These are phyloP conservation scores for Chamaecrista fasciculata DNA, from an alignment of 306 rosid genomes.

Conservation along the genomic window DNA sequence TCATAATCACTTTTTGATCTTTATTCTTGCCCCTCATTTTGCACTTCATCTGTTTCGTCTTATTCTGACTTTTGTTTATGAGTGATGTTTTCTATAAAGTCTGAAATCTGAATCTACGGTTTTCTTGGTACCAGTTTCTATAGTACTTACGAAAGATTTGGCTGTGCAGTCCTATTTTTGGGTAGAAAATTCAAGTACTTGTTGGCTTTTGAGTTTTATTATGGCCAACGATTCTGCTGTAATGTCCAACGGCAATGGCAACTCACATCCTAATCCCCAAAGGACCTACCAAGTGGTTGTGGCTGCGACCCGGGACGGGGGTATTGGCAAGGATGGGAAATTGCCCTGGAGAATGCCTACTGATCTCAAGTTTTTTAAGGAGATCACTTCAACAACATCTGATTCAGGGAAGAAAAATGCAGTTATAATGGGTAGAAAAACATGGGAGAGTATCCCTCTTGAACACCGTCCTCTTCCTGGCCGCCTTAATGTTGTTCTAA, in stretches of 20 bases:
- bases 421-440: slow-evolving; percentile 84
- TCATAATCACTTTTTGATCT: background rate
- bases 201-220: slow-evolving; percentile 30
- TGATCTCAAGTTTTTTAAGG: slow-evolving; percentile 74
- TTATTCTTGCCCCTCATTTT: background rate
- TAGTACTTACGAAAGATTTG: slow-evolving; percentile 39
- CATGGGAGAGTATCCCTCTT: slow-evolving; percentile 84
- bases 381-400: slow-evolving; percentile 58
- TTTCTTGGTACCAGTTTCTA: slow-evolving; percentile 35
- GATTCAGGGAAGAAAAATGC: slow-evolving; percentile 89
- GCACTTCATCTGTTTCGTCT: slow-evolving; percentile 23
- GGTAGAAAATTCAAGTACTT: slow-evolving; percentile 21
- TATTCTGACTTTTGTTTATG: background rate
- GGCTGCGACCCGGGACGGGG: slow-evolving; percentile 80
- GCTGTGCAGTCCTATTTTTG: slow-evolving; percentile 35
- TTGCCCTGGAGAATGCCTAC: slow-evolving; percentile 83
- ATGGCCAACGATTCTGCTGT: slow-evolving; percentile 70
- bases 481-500: slow-evolving; percentile 86
- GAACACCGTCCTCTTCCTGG: slow-evolving; percentile 75
- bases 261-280: slow-evolving; percentile 49
- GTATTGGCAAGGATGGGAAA: slow-evolving; percentile 86
- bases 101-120: background rate
- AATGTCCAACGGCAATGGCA: slow-evolving; percentile 50
- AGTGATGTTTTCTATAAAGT: background rate
- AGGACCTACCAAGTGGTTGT: slow-evolving; percentile 93